Conservation (phyloP, 805 yeast species). For the Myxozyma geophila region DNA sequence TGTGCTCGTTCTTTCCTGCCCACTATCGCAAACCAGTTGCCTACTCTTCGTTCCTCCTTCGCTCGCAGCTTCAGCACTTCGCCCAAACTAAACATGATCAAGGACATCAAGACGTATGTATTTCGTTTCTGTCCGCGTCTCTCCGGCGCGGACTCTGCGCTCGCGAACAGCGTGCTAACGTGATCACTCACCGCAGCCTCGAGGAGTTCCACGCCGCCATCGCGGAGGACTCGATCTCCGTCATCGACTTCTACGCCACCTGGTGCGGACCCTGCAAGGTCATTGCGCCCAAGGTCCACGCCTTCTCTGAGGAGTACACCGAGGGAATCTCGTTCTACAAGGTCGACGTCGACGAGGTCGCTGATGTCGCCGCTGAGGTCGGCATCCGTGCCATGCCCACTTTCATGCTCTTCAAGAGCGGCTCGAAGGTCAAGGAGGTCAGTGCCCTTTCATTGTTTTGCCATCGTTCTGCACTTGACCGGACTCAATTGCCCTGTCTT, state of each 20-base stretch:
- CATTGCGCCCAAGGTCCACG: conserved; percentile 91
- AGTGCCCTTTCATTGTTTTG: conserved; percentile 55
- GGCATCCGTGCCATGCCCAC: conserved; percentile 72
- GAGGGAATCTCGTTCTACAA: conserved; percentile 74
- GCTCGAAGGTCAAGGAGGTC: conserved; percentile 69
- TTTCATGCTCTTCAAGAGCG: conserved; percentile 77
- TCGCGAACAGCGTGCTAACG: background rate
- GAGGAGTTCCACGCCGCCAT: conserved; percentile 72
- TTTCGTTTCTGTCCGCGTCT: background rate
- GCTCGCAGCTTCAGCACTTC: conserved; percentile 19
- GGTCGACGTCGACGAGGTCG: conserved; percentile 87
- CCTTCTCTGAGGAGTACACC: conserved; percentile 63
- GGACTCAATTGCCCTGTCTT: background rate
- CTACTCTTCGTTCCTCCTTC: background rate
- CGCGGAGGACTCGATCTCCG: conserved; percentile 70
- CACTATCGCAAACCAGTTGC: background rate
- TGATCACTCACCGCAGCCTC: conserved; percentile 35
- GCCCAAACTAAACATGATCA: conserved; percentile 23
- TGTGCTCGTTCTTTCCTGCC: conserved; percentile 1
- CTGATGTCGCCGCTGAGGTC: conserved; percentile 70
- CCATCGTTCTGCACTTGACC: conserved; percentile 7
- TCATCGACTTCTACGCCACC: conserved; percentile 93
- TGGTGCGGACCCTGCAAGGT: conserved; percentile 99
- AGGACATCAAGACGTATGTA: conserved; percentile 30
- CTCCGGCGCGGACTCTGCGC: background rate